Evolutionary conservation across 306 rosid genomes (phyloP), one percentile per base, ranked within the genome.

Genomic region (Medicago lupulina): DNA sequence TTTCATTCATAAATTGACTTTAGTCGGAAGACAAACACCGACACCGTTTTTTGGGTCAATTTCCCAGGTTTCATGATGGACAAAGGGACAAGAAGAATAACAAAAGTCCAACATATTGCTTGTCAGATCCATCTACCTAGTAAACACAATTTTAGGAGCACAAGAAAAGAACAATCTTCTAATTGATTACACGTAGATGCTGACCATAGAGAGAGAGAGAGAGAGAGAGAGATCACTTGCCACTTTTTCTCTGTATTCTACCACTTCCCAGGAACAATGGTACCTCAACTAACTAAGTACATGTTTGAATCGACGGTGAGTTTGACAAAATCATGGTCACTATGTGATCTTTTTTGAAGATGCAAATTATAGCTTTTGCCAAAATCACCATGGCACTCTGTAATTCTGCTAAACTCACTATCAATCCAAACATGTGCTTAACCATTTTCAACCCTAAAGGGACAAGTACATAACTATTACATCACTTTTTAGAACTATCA

Each of bases 191-290:
- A 59, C 50, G 38, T 44, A 62, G 57, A 44, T 60, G 36, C 74
- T 16, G 53, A 46, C 74, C 64, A 38, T 50, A 39, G 18, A 68
- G 5, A 68, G 5, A n/a, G n/a, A n/a, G 18, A 68, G 5, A 39
- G 18, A 68, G 5, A 39, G 18, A 68, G 5, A 39, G 18, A 68
- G 5, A 61, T 2, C 8, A 25, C 50, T 11, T 18, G 34, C 60
- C 53, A 69, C 4, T 31, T 83, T 41, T 68, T 60, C 39, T 75
- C 41, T 17, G 34, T 16, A 79, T 39, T 58, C 62, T 47, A 70
- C 72, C 76, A 34, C 16, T 57, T 70, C 43, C 69, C 8, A 57
- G 12, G 39, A 83, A 74, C 79, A 73, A 50, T 17, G 63, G 18
- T 60, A 31, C 25, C 44, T 40, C 68, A 17, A 76, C 16, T 71